phyloP scores from a whole-genome alignment of 306 rosid genomes.

The Crotalaria pallida region DNA sequence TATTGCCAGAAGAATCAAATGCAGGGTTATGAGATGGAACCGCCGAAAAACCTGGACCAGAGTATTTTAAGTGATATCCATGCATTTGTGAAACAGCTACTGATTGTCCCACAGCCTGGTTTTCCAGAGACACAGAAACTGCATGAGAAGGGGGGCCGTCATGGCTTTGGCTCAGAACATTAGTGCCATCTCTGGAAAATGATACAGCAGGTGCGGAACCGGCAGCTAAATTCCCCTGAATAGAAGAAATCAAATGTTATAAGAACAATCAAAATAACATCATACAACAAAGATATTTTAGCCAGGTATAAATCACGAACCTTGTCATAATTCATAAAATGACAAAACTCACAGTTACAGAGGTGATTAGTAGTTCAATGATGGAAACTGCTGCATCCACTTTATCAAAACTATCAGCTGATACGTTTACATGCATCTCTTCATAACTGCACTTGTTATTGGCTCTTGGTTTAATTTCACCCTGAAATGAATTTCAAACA shows the following conservation, averaged over 20 bases:
- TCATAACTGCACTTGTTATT: conserved; percentile 48
- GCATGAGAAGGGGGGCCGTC: conserved; percentile 25
- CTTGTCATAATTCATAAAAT: conserved; percentile 12
- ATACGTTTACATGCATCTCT: conserved; percentile 59
- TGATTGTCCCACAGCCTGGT: conserved; percentile 43
- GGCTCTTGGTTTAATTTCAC: conserved; percentile 61
- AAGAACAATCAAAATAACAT: conserved; percentile 7
- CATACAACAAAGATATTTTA: neutral
- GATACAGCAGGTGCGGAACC: conserved; percentile 38
- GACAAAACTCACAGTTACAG: conserved; percentile 71
- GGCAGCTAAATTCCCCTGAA: conserved; percentile 69
- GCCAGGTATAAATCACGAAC: conserved; percentile 5
- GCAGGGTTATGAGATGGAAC: conserved; percentile 40
- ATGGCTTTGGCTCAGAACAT: conserved; percentile 35
- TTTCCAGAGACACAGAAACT: conserved; percentile 30
- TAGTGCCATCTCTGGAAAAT: conserved; percentile 33
- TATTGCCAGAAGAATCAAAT: conserved; percentile 37
- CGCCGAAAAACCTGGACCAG: conserved; percentile 50
- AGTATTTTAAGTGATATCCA: conserved; percentile 47
- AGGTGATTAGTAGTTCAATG: conserved; percentile 69
- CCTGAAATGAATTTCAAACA: conserved; percentile 31
- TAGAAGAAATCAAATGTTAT: conserved; percentile 18
- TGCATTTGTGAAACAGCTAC: conserved; percentile 33
- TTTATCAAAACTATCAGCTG: conserved; percentile 90
- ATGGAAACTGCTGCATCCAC: conserved; percentile 85